phyloP scores from a whole-genome alignment of 495 filamentous ascomycete genomes.

The Aspergillus nidulans region DNA sequence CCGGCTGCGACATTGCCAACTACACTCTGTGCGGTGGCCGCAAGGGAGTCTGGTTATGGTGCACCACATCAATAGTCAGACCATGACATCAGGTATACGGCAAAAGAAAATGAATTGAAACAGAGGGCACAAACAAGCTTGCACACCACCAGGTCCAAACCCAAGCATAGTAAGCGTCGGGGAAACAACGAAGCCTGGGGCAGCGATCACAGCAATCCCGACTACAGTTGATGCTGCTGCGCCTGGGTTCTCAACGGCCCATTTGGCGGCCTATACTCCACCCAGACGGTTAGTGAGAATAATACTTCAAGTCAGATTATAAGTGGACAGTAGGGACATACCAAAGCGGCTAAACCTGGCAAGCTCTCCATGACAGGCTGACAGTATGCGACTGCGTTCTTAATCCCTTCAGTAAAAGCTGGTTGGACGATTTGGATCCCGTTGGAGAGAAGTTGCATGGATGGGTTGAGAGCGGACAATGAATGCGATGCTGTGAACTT shows the following conservation, averaged over 20 bases:
- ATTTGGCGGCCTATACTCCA: slow-evolving; percentile 9
- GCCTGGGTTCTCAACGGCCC: slow-evolving; percentile 13
- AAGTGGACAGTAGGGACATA: not conserved
- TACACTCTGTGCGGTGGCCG: slow-evolving; percentile 5
- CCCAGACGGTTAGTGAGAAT: not conserved
- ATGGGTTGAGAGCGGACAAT: not conserved
- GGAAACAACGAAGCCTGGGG: slow-evolving; percentile 11
- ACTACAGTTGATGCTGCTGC: slow-evolving; percentile 5
- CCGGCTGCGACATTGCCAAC: slow-evolving; percentile 18
- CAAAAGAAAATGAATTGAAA: not conserved
- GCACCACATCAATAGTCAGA: not conserved
- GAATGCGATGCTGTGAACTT: not conserved
- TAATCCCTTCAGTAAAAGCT: not conserved
- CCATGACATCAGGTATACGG: not conserved
- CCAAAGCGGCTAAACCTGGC: slow-evolving; percentile 6
- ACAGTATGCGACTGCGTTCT: slow-evolving; percentile 5
- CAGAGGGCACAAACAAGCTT: slow-evolving; percentile 14
- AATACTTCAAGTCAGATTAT: not conserved
- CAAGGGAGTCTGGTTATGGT: not conserved
- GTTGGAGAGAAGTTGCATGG: not conserved
- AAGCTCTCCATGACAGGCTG: slow-evolving; percentile 13
- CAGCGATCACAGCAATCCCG: slow-evolving; percentile 6
- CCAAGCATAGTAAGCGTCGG: slow-evolving; percentile 14
- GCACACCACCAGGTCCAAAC: slow-evolving; percentile 12
- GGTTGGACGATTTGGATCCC: not conserved